phyloP scores from a whole-genome alignment of 2,329 filamentous ascomycete species.

The Pseudocercospora pini-densiflorae region DNA sequence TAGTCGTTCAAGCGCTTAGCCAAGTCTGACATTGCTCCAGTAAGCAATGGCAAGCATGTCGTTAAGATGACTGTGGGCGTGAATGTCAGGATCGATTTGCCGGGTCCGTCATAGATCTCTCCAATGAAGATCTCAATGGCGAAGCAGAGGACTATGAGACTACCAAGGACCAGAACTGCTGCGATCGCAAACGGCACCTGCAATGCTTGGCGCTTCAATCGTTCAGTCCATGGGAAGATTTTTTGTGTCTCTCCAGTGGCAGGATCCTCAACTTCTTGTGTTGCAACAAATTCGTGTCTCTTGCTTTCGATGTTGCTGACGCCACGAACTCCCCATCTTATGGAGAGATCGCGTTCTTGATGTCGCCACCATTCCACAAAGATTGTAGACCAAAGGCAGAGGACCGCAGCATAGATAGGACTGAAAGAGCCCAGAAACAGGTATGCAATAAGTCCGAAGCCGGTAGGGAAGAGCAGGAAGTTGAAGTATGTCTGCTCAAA shows the following conservation, averaged over 20 bases:
- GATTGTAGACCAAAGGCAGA: constrained; percentile 82
- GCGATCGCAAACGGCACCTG: constrained; percentile 83
- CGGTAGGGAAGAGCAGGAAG: constrained; percentile 81
- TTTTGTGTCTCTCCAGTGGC: constrained; percentile 79
- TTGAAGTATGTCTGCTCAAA: constrained; percentile 90
- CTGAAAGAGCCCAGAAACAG: constrained; percentile 85
- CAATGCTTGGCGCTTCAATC: constrained; percentile 75
- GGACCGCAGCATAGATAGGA: constrained; percentile 75
- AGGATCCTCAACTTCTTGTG: constrained; percentile 75
- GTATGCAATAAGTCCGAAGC: constrained; percentile 77
- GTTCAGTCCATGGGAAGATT: constrained; percentile 75
- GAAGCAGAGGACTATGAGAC: constrained; percentile 84
- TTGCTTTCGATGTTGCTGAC: constrained; percentile 81
- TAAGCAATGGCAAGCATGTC: constrained; percentile 77
- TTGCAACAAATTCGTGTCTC: constrained; percentile 77
- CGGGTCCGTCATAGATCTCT: constrained; percentile 87
- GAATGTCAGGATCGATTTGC: constrained; percentile 85
- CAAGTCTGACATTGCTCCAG: constrained; percentile 72
- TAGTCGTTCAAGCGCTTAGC: constrained; percentile 77
- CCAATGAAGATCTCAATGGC: constrained; percentile 95
- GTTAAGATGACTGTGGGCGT: constrained; percentile 88
- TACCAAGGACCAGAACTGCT: constrained; percentile 73
- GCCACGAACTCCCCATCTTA: constrained; percentile 86
- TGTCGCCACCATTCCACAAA: constrained; percentile 98
- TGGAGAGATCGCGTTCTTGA: constrained; percentile 81